Evolutionary conservation across 257 asterid genomes (phyloP).

Genomic region (Echites panduratus): DNA sequence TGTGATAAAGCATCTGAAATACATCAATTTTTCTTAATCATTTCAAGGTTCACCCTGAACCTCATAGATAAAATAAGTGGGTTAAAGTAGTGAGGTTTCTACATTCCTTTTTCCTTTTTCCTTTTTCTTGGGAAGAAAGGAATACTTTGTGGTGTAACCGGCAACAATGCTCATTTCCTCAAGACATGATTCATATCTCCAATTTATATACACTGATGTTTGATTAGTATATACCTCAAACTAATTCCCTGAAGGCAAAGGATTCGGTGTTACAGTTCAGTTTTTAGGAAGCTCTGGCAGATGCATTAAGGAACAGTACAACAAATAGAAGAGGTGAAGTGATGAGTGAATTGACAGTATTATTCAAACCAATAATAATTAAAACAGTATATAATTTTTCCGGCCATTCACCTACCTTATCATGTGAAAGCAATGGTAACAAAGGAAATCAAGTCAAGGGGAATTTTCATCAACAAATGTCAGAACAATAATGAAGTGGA

Average conservation of each 20-base stretch:
- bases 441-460: not conserved
- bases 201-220: too few relatives aligned
- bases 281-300: not conserved
- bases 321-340: not conserved
- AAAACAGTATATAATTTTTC: not conserved
- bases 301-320: not conserved
- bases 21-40: not conserved
- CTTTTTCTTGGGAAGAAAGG: not conserved
- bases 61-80: not conserved
- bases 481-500: not conserved
- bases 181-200: not conserved
- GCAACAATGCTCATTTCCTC: not conserved
- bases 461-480: not conserved
- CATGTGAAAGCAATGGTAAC: too few relatives aligned
- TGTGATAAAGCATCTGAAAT: not conserved
- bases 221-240: not conserved
- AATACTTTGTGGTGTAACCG: too few relatives aligned
- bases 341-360: not conserved
- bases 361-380: not conserved
- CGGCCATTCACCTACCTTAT: not conserved
- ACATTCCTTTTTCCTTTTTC: too few relatives aligned
- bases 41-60: not conserved
- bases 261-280: not conserved
- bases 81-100: too few relatives aligned
- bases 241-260: not conserved